Percentiles rank a stretch among this genome's conserved stretches.
Evolutionary conservation across 352 stramenopile genomes (phyloP).

Genomic region (Globisporangium canariense): DNA sequence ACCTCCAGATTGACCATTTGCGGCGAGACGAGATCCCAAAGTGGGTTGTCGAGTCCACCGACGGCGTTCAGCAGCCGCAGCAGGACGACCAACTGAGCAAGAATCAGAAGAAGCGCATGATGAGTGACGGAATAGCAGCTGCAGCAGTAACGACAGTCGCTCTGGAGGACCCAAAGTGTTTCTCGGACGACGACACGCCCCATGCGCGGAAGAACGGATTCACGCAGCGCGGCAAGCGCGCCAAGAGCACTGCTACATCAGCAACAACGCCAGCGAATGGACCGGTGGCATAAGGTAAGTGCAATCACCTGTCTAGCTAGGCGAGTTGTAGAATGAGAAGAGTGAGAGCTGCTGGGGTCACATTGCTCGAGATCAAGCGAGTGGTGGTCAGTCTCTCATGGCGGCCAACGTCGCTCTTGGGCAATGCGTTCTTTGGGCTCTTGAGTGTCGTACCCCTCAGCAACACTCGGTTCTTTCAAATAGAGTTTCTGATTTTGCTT

Average conservation of each 20-base stretch:
- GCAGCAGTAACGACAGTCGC: background rate
- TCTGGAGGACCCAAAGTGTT: constrained; percentile 18
- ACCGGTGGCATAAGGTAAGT: constrained; percentile 4
- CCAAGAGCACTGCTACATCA: background rate
- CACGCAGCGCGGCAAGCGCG: constrained; percentile 9
- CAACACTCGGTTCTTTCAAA: background rate
- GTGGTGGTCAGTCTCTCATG: background rate
- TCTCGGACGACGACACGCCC: constrained; percentile 31
- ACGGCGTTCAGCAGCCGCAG: constrained; percentile 5
- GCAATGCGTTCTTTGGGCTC: background rate
- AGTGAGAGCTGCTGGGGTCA: background rate
- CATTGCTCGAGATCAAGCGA: background rate
- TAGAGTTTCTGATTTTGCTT: constrained; percentile 3
- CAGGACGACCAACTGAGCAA: constrained; percentile 1
- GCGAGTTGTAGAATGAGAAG: background rate
- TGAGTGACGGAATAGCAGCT: background rate
- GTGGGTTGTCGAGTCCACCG: constrained; percentile 56
- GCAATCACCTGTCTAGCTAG: constrained; percentile 2
- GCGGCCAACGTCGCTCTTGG: background rate
- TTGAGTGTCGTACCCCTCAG: background rate
- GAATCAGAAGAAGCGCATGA: constrained; percentile 15
- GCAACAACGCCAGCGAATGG: background rate
- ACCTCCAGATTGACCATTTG: constrained; percentile 78
- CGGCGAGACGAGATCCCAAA: constrained; percentile 44
- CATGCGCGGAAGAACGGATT: constrained; percentile 19